Percentiles rank a stretch among this genome's conserved stretches.
Evolutionary conservation across 1,284 basidiomycete genomes (phyloP).

Genomic region (Papiliotrema fonsecae): DNA sequence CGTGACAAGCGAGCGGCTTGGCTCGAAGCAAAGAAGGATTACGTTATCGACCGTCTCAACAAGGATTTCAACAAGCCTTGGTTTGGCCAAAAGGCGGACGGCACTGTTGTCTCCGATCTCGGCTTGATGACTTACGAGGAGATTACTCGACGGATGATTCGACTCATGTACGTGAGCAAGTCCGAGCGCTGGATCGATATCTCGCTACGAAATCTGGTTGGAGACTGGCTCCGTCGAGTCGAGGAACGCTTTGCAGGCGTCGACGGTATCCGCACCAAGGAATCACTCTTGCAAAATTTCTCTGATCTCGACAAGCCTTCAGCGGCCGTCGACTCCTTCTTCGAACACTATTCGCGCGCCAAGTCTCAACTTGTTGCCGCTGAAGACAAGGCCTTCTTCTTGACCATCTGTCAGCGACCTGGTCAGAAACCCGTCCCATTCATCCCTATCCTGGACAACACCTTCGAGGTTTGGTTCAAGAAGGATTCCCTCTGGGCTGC

Average conservation of each 20-base stretch:
- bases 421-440: slow-evolving; percentile 98
- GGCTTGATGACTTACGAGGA: slow-evolving; percentile 99
- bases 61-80: slow-evolving; percentile 93
- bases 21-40: slow-evolving; percentile 80
- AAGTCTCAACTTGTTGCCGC: slow-evolving; percentile 83
- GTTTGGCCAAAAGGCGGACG: slow-evolving; percentile 94
- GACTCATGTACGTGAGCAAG: slow-evolving; percentile 88
- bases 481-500: slow-evolving; percentile 98
- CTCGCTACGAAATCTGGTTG: slow-evolving; percentile 89
- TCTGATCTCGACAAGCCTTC: slow-evolving; percentile 75
- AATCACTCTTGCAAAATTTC: slow-evolving; percentile 87
- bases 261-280: slow-evolving; percentile 66
- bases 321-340: slow-evolving; percentile 75
- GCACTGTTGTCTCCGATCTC: slow-evolving; percentile 73
- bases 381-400: slow-evolving; percentile 93
- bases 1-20: slow-evolving; percentile 90
- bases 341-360: slow-evolving; percentile 75
- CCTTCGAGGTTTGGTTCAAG: slow-evolving; percentile 98
- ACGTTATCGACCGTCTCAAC: slow-evolving; percentile 89
- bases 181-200: slow-evolving; percentile 90
- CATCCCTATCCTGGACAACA: slow-evolving; percentile 91
- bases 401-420: slow-evolving; percentile 87
- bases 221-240: slow-evolving; percentile 93
- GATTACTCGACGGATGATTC: slow-evolving; percentile 81
- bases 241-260: slow-evolving; percentile 97